Percentiles rank a stretch among this genome's conserved stretches.
These are phyloP conservation scores for Didymella glomerata DNA, from an alignment of 2,329 filamentous ascomycete species.

Conservation along the genomic window DNA sequence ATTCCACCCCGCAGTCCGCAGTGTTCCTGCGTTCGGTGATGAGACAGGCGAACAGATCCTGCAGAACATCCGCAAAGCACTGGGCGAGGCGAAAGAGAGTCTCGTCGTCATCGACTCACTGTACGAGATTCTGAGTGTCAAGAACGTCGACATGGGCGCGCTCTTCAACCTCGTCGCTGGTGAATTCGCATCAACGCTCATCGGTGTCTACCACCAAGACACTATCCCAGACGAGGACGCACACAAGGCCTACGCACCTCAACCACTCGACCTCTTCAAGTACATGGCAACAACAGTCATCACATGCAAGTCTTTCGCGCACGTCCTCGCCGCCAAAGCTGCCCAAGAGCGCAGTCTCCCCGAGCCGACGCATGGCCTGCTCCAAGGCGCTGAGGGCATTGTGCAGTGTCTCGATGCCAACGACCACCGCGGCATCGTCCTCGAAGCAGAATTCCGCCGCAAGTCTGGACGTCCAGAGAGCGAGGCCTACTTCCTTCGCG, in stretches of 20 bases:
- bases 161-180: constrained; percentile 73
- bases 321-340: constrained; percentile 76
- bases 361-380: constrained; percentile 80
- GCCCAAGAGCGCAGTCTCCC: constrained; percentile 78
- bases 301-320: constrained; percentile 74
- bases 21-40: constrained; percentile 69
- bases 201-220: constrained; percentile 85
- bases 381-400: constrained; percentile 79
- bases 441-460: constrained; percentile 86
- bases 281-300: constrained; percentile 92
- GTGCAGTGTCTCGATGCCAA: constrained; percentile 70
- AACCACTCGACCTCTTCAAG: constrained; percentile 73
- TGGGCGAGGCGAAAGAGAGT: constrained; percentile 38
- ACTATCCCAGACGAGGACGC: constrained; percentile 59
- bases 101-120: constrained; percentile 84
- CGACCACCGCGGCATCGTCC: constrained; percentile 68
- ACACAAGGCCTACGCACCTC: constrained; percentile 54
- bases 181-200: constrained; percentile 72
- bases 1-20: constrained; percentile 69
- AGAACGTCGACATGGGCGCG: constrained; percentile 62
- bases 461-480: constrained; percentile 80
- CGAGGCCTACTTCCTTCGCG: constrained; percentile 69
- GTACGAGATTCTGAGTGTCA: constrained; percentile 64
- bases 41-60: constrained; percentile 66
- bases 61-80: constrained; percentile 27